Conservation (phyloP, 2,329 filamentous ascomycete species). For the Alternaria sp. region DNA sequence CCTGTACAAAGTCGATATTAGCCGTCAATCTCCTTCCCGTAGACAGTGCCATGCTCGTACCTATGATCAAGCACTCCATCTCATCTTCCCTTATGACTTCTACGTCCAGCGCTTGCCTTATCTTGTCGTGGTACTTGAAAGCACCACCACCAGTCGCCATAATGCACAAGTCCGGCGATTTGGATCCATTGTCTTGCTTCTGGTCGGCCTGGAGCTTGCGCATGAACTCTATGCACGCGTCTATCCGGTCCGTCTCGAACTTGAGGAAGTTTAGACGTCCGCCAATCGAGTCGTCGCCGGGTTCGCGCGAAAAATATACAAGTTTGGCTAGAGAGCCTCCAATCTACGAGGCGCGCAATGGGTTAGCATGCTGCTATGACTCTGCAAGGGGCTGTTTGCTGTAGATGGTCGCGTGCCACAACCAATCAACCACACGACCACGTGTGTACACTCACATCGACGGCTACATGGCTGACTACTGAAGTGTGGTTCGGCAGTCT, state of each 20-base stretch:
- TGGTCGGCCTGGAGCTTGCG: constrained; percentile 84
- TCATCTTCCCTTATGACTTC: constrained; percentile 94
- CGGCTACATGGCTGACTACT: constrained; percentile 94
- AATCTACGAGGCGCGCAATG: constrained; percentile 66
- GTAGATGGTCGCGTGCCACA: constrained; percentile 26
- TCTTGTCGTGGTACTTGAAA: constrained; percentile 95
- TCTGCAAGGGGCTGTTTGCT: neutral
- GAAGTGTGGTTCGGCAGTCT: constrained; percentile 94
- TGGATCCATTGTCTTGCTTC: constrained; percentile 75
- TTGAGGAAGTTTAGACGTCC: constrained; percentile 93
- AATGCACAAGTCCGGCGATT: constrained; percentile 78
- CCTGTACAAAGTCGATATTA: constrained; percentile 60
- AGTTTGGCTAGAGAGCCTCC: constrained; percentile 95
- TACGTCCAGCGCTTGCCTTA: constrained; percentile 81
- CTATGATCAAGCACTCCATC: constrained; percentile 98
- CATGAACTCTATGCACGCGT: constrained; percentile 93
- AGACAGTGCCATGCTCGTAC: constrained; percentile 57
- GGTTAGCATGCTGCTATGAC: constrained; percentile 27
- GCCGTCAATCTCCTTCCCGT: neutral
- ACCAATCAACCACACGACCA: constrained; percentile 25
- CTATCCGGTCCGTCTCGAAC: constrained; percentile 95
- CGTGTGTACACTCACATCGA: constrained; percentile 73
- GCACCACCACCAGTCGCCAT: constrained; percentile 97
- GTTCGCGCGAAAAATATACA: constrained; percentile 94
- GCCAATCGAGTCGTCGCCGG: constrained; percentile 78